Percentiles rank a stretch among this genome's conserved stretches.
Conservation (phyloP, 495 filamentous ascomycete genomes). For the Penicillium maclennaniae region DNA sequence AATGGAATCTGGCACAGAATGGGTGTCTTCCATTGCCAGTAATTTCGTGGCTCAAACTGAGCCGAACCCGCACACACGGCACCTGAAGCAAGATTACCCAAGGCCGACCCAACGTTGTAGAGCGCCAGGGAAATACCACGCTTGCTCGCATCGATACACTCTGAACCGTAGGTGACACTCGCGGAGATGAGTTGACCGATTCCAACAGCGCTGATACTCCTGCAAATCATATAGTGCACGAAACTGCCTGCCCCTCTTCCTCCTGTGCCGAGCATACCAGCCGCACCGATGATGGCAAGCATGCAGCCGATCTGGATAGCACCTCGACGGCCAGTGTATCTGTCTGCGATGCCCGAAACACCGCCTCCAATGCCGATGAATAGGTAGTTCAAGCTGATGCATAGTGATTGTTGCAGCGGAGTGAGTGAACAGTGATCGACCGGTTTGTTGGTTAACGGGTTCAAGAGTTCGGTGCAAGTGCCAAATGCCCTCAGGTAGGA, state of each 20-base stretch:
- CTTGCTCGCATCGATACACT: constrained; percentile 27
- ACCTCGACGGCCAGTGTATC: constrained; percentile 20
- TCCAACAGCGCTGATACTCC: constrained; percentile 26
- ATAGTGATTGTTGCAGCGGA: constrained; percentile 25
- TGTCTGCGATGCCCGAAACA: constrained; percentile 19
- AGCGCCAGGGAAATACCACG: constrained; percentile 23
- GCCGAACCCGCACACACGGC: constrained; percentile 29
- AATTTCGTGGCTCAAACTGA: constrained; percentile 15
- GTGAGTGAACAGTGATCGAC: constrained; percentile 19
- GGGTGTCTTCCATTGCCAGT: constrained; percentile 32
- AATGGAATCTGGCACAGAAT: constrained; percentile 30
- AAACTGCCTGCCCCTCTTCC: constrained; percentile 19
- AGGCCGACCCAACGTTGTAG: constrained; percentile 27
- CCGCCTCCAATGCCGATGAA: constrained; percentile 26
- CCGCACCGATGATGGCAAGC: constrained; percentile 21
- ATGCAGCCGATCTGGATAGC: constrained; percentile 20
- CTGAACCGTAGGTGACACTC: constrained; percentile 23
- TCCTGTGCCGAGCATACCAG: constrained; percentile 24
- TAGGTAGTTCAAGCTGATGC: constrained; percentile 25
- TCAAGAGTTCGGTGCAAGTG: constrained; percentile 14
- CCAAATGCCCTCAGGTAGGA: constrained; percentile 24
- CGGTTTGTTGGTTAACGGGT: constrained; percentile 5
- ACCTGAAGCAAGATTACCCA: constrained; percentile 23
- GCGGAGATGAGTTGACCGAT: constrained; percentile 23
- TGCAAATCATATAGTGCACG: constrained; percentile 27